Percentiles rank a stretch among this genome's conserved stretches.
These are phyloP conservation scores for Jimgerdemannia lactiflua DNA, from an alignment of 192 early-diverging fungal species.

Conservation along the genomic window DNA sequence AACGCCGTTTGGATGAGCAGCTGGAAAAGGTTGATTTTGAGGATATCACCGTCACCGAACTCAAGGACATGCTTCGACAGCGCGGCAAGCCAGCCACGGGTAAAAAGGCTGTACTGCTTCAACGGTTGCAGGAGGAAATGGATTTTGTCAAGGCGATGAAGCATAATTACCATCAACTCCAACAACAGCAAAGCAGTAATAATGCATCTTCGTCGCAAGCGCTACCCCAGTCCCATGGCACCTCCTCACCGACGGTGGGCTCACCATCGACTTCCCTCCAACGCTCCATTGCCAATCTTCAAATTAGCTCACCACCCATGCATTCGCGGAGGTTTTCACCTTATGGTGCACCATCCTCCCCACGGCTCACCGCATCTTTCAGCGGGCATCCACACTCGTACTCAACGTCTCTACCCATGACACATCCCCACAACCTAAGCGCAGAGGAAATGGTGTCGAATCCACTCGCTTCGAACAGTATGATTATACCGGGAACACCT, in stretches of 20 bases:
- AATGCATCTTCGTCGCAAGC: constrained; percentile 11
- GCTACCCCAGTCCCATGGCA: neutral
- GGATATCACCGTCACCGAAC: constrained; percentile 70
- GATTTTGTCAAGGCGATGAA: constrained; percentile 42
- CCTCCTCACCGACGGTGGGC: constrained; percentile 6
- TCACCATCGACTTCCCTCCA: constrained; percentile 16
- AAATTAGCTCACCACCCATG: constrained; percentile 25
- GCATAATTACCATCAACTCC: constrained; percentile 14
- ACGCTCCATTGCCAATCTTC: constrained; percentile 29
- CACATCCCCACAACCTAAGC: neutral
- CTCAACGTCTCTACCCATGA: neutral
- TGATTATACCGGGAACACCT: neutral
- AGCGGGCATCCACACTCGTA: constrained; percentile 2
- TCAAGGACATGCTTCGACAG: constrained; percentile 70
- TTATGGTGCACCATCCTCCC: constrained; percentile 24
- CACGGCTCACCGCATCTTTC: constrained; percentile 6
- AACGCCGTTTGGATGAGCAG: constrained; percentile 56
- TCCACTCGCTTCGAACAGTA: neutral
- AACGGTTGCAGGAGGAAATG: constrained; percentile 60
- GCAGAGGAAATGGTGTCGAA: neutral
- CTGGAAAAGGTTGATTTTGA: constrained; percentile 66
- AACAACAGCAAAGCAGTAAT: constrained; percentile 4
- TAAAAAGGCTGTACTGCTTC: constrained; percentile 69
- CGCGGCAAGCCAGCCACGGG: constrained; percentile 66
- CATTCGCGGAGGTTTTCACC: constrained; percentile 26